These are phyloP conservation scores for Aspergillus campestris DNA, from an alignment of 495 filamentous ascomycete genomes.

Conservation along the genomic window DNA sequence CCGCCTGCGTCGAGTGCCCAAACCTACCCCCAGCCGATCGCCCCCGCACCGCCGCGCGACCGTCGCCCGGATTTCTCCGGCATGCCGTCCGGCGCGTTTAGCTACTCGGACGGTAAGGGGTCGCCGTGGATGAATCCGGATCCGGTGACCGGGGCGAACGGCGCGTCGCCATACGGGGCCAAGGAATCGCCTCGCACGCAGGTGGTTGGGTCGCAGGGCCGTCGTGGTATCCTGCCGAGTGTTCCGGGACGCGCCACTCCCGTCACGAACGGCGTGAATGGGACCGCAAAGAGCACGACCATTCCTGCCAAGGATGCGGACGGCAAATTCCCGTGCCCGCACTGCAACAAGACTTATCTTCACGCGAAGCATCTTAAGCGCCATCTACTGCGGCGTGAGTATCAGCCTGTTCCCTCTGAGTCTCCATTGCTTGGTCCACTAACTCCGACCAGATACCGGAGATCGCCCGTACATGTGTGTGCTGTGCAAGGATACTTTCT, in stretches of 20 bases:
- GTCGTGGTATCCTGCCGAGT: constrained; percentile 82
- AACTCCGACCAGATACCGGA: constrained; percentile 63
- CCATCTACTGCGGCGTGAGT: constrained; percentile 90
- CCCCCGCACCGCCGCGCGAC: constrained; percentile 56
- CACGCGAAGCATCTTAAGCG: constrained; percentile 97
- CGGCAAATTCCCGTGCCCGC: constrained; percentile 93
- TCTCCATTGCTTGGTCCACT: neutral
- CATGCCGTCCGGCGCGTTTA: constrained; percentile 56
- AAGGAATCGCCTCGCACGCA: constrained; percentile 64
- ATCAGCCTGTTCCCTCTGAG: neutral
- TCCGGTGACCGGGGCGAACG: constrained; percentile 31
- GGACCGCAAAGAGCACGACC: constrained; percentile 61
- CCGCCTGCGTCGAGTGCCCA: constrained; percentile 56
- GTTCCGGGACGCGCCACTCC: constrained; percentile 70
- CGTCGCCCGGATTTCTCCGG: constrained; percentile 44
- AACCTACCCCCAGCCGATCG: constrained; percentile 63
- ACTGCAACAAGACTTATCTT: constrained; percentile 95
- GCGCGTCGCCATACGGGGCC: constrained; percentile 28
- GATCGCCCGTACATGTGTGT: constrained; percentile 96
- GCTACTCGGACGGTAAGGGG: constrained; percentile 38
- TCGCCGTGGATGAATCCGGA: constrained; percentile 33
- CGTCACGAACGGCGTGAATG: constrained; percentile 48
- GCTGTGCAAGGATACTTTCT: constrained; percentile 97
- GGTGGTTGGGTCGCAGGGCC: constrained; percentile 87
- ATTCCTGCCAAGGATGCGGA: constrained; percentile 90